Conservation (phyloP, 495 filamentous ascomycete genomes). For the Penicillium soppii region DNA sequence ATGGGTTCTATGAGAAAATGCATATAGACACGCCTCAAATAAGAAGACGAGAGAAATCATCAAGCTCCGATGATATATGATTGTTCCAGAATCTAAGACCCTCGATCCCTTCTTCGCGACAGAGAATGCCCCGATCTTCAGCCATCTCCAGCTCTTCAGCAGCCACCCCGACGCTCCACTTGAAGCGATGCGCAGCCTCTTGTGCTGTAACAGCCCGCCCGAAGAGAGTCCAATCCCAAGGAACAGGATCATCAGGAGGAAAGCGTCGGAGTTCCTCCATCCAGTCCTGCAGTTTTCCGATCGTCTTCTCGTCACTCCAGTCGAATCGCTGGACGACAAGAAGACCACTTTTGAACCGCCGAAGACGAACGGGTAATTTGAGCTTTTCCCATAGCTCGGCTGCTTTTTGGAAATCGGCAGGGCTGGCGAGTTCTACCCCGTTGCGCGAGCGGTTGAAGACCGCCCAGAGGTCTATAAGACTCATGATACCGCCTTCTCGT, state of each 20-base stretch:
- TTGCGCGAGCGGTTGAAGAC: slow-evolving; percentile 94
- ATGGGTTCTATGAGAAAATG: background rate
- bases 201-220: slow-evolving; percentile 86
- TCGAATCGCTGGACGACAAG: slow-evolving; percentile 88
- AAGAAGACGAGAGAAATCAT: slow-evolving; percentile 1
- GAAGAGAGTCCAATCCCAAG: slow-evolving; percentile 74
- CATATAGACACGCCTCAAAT: slow-evolving; percentile 1
- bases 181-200: slow-evolving; percentile 85
- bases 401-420: slow-evolving; percentile 87
- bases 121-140: slow-evolving; percentile 78
- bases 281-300: slow-evolving; percentile 73
- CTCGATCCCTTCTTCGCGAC: slow-evolving; percentile 81
- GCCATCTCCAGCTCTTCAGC: slow-evolving; percentile 97
- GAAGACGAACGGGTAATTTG: slow-evolving; percentile 78
- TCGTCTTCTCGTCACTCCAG: slow-evolving; percentile 87
- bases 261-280: slow-evolving; percentile 67
- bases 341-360: slow-evolving; percentile 87
- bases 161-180: slow-evolving; percentile 98
- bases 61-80: slow-evolving; percentile 32
- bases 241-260: slow-evolving; percentile 59
- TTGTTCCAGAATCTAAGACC: slow-evolving; percentile 84
- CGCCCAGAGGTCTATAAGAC: slow-evolving; percentile 93
- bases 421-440: slow-evolving; percentile 92
- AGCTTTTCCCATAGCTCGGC: slow-evolving; percentile 85
- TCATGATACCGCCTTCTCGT: slow-evolving; percentile 90